Evolutionary conservation across 495 filamentous ascomycete species (phyloP), one percentile per base, ranked within the genome.

Genomic region (Aspergillus heteromorphus): DNA sequence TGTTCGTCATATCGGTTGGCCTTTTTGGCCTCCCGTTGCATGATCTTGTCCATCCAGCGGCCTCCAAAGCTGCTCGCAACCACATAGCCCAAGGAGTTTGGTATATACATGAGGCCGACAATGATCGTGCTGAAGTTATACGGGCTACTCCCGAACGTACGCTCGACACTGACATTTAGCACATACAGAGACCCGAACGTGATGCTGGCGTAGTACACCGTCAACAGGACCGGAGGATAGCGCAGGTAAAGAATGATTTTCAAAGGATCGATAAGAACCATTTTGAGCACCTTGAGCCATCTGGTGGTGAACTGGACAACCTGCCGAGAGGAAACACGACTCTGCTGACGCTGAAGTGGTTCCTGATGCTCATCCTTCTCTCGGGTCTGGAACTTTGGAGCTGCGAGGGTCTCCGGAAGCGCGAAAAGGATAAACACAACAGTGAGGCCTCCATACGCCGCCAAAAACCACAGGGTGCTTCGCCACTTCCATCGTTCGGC

Each of bases 21-120:
- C 56, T 81, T 85, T 20, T 70, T 72, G 4, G 91, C 91, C 70
- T 92, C 87, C 4, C 87, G 83, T 34, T 82, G 76, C 92, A 97
- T 97, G 68, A 97, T 95, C 29, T 65, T 68, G 69, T 97, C 92
- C 67, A 89, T 87, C 92, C 92, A 97, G 36, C 74, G 75, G 1
- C 92, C 92, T 36, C 92, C 92, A 20, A 90, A 69, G 6, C 88
- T 48, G 55, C 85, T 87, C 6, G 87, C 80, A 3, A 83, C 61
- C 21, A 95, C 64, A 67, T 95, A 97, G 11, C 92, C 92, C 10
- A 93, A 48, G 0, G 87, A 87, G 43, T 82, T 81, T 0, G 92
- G 88, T 25, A 96, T 83, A 65, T 97, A 97, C 5, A 91, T 73
- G 18, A 93, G 73, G 18, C 92, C 78, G 54, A 97, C 72, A 30